These are phyloP conservation scores for Penicillium soppii DNA, from an alignment of 495 filamentous ascomycete genomes.

Conservation along the genomic window DNA sequence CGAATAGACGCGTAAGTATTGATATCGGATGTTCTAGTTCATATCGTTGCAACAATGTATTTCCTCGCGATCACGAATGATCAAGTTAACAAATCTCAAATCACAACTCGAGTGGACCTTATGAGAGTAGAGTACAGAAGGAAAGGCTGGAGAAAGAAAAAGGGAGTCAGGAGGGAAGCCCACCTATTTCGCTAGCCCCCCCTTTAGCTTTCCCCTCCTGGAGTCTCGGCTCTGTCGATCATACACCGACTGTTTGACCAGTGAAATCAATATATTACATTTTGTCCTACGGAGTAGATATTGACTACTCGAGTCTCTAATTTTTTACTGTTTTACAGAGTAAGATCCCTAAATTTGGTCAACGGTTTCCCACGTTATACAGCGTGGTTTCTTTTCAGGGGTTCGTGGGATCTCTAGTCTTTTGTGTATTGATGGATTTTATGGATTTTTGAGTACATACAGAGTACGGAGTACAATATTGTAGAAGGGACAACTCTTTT, in stretches of 20 bases:
- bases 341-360: no score
- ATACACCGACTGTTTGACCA: constrained; percentile 31
- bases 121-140: constrained; percentile 1
- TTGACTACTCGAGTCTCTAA: neutral
- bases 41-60: neutral
- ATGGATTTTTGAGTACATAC: no score
- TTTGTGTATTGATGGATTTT: no score
- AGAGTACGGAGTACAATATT: no score
- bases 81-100: neutral
- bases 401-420: no score
- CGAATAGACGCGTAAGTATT: neutral
- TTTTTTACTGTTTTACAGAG: no score
- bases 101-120: neutral
- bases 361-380: no score
- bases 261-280: constrained; percentile 6
- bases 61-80: neutral
- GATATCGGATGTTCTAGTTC: neutral
- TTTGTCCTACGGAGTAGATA: no score
- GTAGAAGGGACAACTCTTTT: no score
- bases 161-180: constrained; percentile 25
- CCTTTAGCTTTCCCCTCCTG: constrained; percentile 22
- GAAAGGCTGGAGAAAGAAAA: constrained; percentile 16
- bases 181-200: constrained; percentile 23
- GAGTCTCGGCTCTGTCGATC: constrained; percentile 29
- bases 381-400: no score